Conservation (phyloP, 2,329 filamentous ascomycete species). For the Apiospora pterosperma region DNA sequence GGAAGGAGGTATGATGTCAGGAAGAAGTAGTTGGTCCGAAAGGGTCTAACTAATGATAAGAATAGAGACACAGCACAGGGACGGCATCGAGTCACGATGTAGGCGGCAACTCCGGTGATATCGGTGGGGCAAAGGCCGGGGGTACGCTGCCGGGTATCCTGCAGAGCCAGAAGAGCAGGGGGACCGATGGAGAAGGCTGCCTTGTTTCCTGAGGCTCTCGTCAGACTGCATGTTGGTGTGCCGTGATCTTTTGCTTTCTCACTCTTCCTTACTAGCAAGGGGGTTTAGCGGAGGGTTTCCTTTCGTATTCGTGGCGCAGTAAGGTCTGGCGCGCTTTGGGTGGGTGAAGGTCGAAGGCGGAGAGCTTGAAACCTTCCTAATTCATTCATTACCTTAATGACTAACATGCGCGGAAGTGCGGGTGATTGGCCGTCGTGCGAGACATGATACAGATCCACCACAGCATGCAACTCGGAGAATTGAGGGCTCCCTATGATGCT, state of each 20-base stretch:
- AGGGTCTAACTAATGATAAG: neutral
- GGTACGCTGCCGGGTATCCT: neutral
- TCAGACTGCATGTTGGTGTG: neutral
- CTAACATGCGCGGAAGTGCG: neutral
- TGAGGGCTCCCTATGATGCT: neutral
- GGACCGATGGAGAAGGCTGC: neutral
- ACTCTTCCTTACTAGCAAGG: neutral
- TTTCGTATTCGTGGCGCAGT: neutral
- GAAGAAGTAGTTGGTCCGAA: neutral
- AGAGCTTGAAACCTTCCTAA: neutral
- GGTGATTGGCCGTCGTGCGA: neutral
- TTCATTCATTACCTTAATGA: no score
- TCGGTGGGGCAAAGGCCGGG: neutral
- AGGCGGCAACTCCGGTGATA: neutral
- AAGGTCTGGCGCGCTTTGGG: neutral
- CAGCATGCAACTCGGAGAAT: neutral
- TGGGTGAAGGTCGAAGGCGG: neutral
- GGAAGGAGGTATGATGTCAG: neutral
- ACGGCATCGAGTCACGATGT: neutral
- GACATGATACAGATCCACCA: neutral
- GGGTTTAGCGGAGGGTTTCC: neutral
- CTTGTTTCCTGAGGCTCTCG: slow-evolving; percentile 2
- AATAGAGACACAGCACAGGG: no score
- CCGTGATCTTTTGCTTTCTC: neutral
- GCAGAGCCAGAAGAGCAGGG: neutral